Evolutionary conservation across 306 rosid genomes (phyloP), one percentile per base, ranked within the genome.

Genomic region (Carpinus fangiana): DNA sequence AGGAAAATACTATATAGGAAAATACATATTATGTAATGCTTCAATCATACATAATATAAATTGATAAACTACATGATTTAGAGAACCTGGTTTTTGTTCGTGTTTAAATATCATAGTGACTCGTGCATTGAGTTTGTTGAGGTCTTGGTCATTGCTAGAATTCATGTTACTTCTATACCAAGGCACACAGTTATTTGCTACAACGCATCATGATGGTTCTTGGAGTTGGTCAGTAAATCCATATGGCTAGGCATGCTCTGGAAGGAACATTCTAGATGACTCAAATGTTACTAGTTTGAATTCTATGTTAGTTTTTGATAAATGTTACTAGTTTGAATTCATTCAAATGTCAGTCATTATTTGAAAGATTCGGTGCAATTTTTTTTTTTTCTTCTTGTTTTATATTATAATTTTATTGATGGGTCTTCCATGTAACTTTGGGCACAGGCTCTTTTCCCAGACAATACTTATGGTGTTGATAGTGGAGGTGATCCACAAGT

Each of bases 401-500:
- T 50, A n/a, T 53, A 70, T 83, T 8, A 31, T 80, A 9, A 73
- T 77, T 45, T 28, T 54, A 5, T 26, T 17, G 46, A 17, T 71
- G 55, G 59, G 16, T 74, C 73, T 77, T 82, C 46, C 41, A 43
- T 76, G 17, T 81, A 36, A 77, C 20, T 79, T 74, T 76, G 53
- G 69, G 46, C 34, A 43, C 92, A 95, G 99, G 97, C 97, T 82
- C 98, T 95, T 78, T 95, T 88, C 83, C 99, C 99, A 11, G 98
- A 95, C 82, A 95, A 88, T 80, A 86, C 98, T 50, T 95, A 91
- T 73, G 98, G 97, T 50, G 98, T 95, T 80, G 99, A 95, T 82
- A 93, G 99, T 13, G 99, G 99, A 80, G 99, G 99, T 20, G 99
- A 95, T 84, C 99, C 99, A 43, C 86, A 46, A 72, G 93, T 86